Percentiles rank a stretch among this genome's conserved stretches.
Evolutionary conservation across 441 rosid species (phyloP).

Genomic region (Croton setiger): DNA sequence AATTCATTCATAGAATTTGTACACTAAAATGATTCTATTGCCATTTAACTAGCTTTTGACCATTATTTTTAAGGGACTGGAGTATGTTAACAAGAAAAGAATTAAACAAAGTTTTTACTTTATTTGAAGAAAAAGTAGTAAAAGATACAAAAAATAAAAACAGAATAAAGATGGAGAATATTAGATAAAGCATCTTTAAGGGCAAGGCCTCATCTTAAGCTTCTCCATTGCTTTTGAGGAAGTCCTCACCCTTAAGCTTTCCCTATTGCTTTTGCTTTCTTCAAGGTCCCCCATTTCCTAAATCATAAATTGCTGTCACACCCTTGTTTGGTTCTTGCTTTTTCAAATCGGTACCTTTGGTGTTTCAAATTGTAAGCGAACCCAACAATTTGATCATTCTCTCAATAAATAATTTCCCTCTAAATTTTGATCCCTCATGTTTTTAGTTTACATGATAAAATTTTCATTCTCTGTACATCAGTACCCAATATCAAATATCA

Average conservation of each 20-base stretch:
- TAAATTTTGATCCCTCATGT: no score
- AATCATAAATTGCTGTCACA: no score
- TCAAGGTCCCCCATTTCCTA: slow-evolving; percentile 13
- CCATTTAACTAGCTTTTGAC: slow-evolving; percentile 12
- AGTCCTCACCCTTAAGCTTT: slow-evolving; percentile 29
- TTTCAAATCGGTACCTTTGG: no score
- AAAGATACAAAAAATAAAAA: slow-evolving; percentile 13
- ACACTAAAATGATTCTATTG: neutral
- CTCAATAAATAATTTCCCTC: no score
- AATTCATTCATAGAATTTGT: neutral
- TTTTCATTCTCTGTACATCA: no score
- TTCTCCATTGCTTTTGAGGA: neutral
- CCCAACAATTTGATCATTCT: no score
- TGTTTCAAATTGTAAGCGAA: no score
- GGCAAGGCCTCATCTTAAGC: slow-evolving; percentile 20
- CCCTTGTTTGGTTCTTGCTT: no score
- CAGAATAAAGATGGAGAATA: slow-evolving; percentile 39
- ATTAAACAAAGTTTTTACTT: slow-evolving; percentile 1
- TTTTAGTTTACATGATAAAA: no score
- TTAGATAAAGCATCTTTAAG: slow-evolving; percentile 37
- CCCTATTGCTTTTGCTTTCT: slow-evolving; percentile 23
- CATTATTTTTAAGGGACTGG: neutral
- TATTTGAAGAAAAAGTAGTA: slow-evolving; percentile 10
- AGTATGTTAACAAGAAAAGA: slow-evolving; percentile 4
- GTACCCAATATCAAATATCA: no score